A percentile compares a stretch with the other conserved stretches of the same genome.
Conservation (phyloP, 2,329 filamentous ascomycete genomes). For the Fusarium citri region DNA sequence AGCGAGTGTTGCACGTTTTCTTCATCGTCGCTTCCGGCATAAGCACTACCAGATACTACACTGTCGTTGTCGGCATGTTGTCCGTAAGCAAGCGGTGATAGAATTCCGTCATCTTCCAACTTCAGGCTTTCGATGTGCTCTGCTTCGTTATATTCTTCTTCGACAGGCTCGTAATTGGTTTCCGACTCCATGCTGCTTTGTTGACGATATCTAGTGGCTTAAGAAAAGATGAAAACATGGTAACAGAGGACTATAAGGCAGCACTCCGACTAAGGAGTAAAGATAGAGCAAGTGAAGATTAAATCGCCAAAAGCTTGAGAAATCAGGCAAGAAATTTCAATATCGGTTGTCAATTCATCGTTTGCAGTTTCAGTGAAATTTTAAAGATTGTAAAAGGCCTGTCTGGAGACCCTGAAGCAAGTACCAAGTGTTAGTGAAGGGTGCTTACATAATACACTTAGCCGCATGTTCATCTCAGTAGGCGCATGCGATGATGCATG, state of each 20-base stretch:
- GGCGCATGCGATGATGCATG: not conserved
- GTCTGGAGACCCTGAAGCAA: not conserved
- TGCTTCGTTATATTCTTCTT: constrained; percentile 26
- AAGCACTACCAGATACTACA: constrained; percentile 27
- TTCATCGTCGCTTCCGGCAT: constrained; percentile 28
- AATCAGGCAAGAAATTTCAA: not conserved
- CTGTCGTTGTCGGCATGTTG: constrained; percentile 13
- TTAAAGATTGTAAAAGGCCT: not conserved
- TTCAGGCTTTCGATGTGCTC: constrained; percentile 10
- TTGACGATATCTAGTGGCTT: constrained; percentile 37
- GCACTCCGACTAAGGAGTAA: constrained; percentile 17
- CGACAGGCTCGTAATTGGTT: constrained; percentile 33
- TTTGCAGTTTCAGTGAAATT: constrained; percentile 4
- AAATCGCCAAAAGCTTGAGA: not conserved
- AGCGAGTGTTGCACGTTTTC: constrained; percentile 35
- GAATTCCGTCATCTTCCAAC: constrained; percentile 12
- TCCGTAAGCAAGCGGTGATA: not conserved
- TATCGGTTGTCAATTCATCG: constrained; percentile 15
- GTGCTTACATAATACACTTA: constrained; percentile 38
- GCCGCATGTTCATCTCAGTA: not conserved
- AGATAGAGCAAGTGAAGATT: not conserved
- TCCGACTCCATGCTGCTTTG: constrained; percentile 49
- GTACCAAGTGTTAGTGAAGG: constrained; percentile 9
- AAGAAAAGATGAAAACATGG: constrained; percentile 46
- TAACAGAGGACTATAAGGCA: constrained; percentile 29